phyloP scores from a whole-genome alignment of 345 rosid species.

The Lenwebbia sp. region DNA sequence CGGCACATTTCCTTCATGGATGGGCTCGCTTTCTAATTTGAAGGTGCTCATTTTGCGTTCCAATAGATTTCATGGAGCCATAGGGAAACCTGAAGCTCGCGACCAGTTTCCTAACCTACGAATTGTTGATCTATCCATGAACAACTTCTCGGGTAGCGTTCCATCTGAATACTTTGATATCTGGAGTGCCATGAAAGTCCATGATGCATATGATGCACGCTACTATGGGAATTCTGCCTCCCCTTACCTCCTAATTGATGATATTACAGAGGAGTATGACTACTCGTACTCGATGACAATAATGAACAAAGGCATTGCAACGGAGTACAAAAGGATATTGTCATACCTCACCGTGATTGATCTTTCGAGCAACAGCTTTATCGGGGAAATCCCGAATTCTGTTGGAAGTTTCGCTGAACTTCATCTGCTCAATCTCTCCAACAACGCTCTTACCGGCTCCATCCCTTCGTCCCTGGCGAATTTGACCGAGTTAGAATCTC shows the following conservation, averaged over 20 bases:
- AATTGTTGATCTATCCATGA: not conserved
- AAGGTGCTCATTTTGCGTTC: not conserved
- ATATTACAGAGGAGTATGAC: not conserved
- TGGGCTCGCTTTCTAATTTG: not conserved
- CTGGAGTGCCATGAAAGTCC: not conserved
- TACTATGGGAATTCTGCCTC: not conserved
- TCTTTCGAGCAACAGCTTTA: not conserved
- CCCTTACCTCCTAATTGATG: no score
- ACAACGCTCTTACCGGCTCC: not conserved
- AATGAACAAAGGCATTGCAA: not conserved
- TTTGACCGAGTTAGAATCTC: not conserved
- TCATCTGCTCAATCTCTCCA: not conserved
- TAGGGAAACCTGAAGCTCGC: not conserved
- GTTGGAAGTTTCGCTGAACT: not conserved
- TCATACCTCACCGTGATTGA: not conserved
- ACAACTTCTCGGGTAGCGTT: not conserved
- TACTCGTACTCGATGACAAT: not conserved
- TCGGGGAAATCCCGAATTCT: not conserved
- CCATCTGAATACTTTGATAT: not conserved
- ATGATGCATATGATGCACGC: fast-evolving
- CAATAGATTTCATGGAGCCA: not conserved
- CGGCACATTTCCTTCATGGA: conserved; percentile 1
- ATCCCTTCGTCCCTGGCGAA: not conserved
- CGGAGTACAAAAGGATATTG: not conserved
- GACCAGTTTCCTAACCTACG: not conserved